A percentile compares a stretch with the other conserved stretches of the same genome.
phyloP scores from a whole-genome alignment of 805 yeast genomes.

The Citeromyces matritensis region DNA sequence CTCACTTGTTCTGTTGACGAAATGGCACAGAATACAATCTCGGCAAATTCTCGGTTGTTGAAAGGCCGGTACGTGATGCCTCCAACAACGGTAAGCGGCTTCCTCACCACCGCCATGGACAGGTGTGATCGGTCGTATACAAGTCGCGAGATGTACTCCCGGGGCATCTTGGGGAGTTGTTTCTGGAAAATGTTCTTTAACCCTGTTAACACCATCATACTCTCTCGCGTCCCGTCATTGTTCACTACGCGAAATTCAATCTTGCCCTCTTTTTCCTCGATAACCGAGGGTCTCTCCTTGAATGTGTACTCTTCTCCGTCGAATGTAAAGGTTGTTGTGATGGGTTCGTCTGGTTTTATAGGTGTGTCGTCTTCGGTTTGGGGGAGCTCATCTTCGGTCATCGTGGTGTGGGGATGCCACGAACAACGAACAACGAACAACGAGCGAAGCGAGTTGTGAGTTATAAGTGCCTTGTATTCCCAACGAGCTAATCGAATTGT shows the following conservation, averaged over 20 bases:
- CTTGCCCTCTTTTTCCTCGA: constrained; percentile 85
- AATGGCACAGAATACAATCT: constrained; percentile 96
- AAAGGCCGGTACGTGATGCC: constrained; percentile 96
- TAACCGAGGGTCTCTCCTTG: constrained; percentile 85
- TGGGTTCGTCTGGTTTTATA: too few species aligned
- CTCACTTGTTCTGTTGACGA: constrained; percentile 95
- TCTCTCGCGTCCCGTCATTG: constrained; percentile 81
- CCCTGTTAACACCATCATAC: constrained; percentile 85
- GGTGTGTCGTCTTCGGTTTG: too few species aligned
- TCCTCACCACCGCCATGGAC: constrained; percentile 90
- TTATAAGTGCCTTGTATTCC: too few species aligned
- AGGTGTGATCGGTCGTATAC: constrained; percentile 91
- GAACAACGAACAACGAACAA: too few species aligned
- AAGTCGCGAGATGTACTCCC: constrained; percentile 86
- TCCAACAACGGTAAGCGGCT: constrained; percentile 91
- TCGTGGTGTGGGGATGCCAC: too few species aligned
- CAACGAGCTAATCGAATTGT: too few species aligned
- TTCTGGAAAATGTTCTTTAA: constrained; percentile 91
- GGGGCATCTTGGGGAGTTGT: constrained; percentile 97
- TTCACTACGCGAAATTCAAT: constrained; percentile 95
- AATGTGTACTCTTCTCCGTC: constrained; percentile 75
- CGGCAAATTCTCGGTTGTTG: constrained; percentile 83
- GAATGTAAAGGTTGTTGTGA: constrained; percentile 35
- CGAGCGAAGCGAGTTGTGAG: too few species aligned
- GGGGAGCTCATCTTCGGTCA: too few species aligned